Evolutionary conservation across 805 yeast genomes (phyloP), one percentile per base, ranked within the genome.

Genomic region (Lipomyces orientalis): DNA sequence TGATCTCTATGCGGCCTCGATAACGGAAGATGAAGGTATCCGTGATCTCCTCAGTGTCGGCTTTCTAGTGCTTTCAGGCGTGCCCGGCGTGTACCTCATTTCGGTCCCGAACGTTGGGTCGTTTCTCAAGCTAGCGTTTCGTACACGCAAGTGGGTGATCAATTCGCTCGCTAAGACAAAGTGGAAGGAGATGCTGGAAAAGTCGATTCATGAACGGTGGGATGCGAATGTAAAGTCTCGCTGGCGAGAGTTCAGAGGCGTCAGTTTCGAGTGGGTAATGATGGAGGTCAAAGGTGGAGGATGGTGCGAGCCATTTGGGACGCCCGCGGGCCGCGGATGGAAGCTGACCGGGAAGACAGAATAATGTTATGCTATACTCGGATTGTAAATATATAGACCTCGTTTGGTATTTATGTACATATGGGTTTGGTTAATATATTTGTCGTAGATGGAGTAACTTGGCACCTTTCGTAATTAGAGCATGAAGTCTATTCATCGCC

Each of bases 311-410:
- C 87, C 86, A 10, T 86, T 86, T 71, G 79, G 79, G 43, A 87
- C 89, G 0, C 89, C 89, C 0, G 85, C 84, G 5, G 88, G 90
- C 0, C 75, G 87, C 58, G 88, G 89, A 1, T 85, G 89, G 89
- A 81, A 82, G 73, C 76, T 85, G 58, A 81, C 88, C 8, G 87
- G 87, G 1, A 84, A 83, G 35, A 75, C 60, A 52, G 67, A 64
- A 54, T 68, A 31, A 43, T 60, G 34, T 61, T n/a, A 43, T 43
- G n/a, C 7, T n/a, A 16, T 43, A 43, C n/a, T 9, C 22, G 22
- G 49, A 16, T 43, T 43, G 49, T 43, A 43, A 16, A 43, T 43
- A 43, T 43, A 6, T 43, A 43, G 49, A 43, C 8, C n/a, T 6
- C 25, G 22, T 43, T 43, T 25, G 49, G 19, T 8, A 43, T 16